Evolutionary conservation across 495 filamentous ascomycete genomes (phyloP), one percentile per base, ranked within the genome.

Genomic region (Penicillium bialowiezense): DNA sequence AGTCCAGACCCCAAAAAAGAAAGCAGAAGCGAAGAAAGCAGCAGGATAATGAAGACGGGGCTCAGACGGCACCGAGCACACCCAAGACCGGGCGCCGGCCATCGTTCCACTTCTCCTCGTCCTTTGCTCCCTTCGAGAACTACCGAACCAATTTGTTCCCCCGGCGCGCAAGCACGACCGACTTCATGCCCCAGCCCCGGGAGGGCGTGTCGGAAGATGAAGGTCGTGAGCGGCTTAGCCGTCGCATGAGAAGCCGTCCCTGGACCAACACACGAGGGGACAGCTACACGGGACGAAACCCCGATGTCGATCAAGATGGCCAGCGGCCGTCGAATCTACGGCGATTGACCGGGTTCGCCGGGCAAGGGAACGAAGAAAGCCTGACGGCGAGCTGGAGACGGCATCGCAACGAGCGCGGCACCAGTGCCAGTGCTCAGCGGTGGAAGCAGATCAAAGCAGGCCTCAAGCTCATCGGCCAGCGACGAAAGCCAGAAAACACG

Each of bases 381-480:
- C 60, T 71, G 12, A 52, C 67, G 9, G 73, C 70, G 7, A 72
- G 74, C 20, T 82, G 82, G 75, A 73, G 72, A 57, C 71, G 76
- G 39, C 78, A 77, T 57, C 68, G 72, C 31, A 64, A 68, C 19
- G 80, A 84, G 42, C 73, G 81, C 50, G 84, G 88, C 26, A 80
- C 88, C 2, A 93, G 87, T 33, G 80, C 86, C 40, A 89, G 90
- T 51, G 89, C 84, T 21, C 85, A 90, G 51, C 87, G 86, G 72
- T 97, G 92, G 92, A 80, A 78, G 36, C 83, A 88, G 58, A 77
- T 97, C 44, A 97, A 95, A 65, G 84, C 86, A 33, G 87, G 89
- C 0, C 64, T 98, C 37, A 89, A 86, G 58, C 75, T 92, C 61
- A 78, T 97, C 33, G 89, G 88, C 3, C 85, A 87, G 60, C 69